A percentile compares a stretch with the other conserved stretches of the same genome.
Conservation (phyloP, 805 yeast species). For the Starmerella sp. region DNA sequence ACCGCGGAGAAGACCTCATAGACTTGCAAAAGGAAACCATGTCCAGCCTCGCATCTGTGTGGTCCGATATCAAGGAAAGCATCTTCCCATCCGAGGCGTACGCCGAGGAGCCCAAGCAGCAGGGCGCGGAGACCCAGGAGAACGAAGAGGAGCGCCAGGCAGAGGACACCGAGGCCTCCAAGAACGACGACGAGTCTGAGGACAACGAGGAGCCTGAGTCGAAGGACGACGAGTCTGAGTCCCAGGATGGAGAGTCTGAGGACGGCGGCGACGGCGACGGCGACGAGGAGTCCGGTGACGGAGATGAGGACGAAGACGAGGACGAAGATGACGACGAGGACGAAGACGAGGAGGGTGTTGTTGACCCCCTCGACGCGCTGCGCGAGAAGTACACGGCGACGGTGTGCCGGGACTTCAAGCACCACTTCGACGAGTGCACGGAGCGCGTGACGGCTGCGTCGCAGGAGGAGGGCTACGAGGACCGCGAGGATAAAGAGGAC, state of each 20-base stretch:
- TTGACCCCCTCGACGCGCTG: conserved; percentile 54
- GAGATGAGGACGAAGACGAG: conserved; percentile 33
- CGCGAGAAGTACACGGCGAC: conserved; percentile 41
- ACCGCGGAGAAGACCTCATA: not conserved
- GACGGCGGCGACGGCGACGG: conserved; percentile 25
- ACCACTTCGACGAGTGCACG: conserved; percentile 88
- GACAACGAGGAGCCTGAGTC: conserved; percentile 31
- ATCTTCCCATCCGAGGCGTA: conserved; percentile 67
- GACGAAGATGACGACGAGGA: conserved; percentile 50
- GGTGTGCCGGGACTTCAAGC: conserved; percentile 60
- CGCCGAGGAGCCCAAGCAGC: conserved; percentile 43
- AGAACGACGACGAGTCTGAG: conserved; percentile 27
- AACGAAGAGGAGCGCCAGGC: conserved; percentile 7
- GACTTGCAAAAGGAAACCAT: conserved; percentile 7
- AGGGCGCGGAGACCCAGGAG: conserved; percentile 2
- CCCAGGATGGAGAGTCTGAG: conserved; percentile 19
- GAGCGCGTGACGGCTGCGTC: conserved; percentile 85
- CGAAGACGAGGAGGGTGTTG: conserved; percentile 59
- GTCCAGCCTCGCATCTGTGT: conserved; percentile 30
- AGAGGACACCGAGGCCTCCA: conserved; percentile 15
- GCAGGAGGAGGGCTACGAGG: conserved; percentile 76
- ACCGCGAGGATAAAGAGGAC: conserved; percentile 79
- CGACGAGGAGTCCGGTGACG: conserved; percentile 27
- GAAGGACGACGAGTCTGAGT: conserved; percentile 24
- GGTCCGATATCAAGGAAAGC: conserved; percentile 68